Evolutionary conservation across 2,329 filamentous ascomycete genomes (phyloP), one percentile per base, ranked within the genome.

Genomic region (Dothidotthia symphoricarpi): DNA sequence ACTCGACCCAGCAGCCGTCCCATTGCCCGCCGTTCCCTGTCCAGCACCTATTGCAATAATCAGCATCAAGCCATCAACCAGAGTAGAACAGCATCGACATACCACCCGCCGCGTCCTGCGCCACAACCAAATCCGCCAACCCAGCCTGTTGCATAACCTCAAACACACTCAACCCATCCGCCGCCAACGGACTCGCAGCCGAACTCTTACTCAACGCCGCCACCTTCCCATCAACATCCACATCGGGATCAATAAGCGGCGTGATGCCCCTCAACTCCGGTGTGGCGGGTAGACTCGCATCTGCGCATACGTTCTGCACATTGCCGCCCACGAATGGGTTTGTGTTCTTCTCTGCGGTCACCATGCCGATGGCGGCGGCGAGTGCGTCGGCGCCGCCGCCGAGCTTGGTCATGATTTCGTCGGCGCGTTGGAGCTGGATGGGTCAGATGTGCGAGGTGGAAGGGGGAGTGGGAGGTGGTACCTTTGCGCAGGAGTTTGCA

Each of bases 261-360:
- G 84, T 72, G 39, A 87, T 81, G 45, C 83, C 83, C 28, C 83
- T 74, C 22, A 86, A 77, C 38, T 73, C 73, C 16, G 67, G 65
- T 6, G 78, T 84, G 22, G 71, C 75, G 9, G 83, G 83, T 2
- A 87, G 76, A 16, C 72, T 69, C 2, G 81, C 68, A 47, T 86
- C 80, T 25, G 71, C 75, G 66, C 83, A 86, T 59, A 87, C 76
- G 45, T 74, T 78, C 54, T 66, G 63, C 13, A 79, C 81, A 24
- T 80, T 72, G 54, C 69, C 69, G 45, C 77, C 75, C 39, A 67
- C 76, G 49, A 81, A 85, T 34, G 80, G 81, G 70, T 86, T 86
- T 71, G 84, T 84, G 75, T 86, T 86, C 67, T 84, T 81, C 72
- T 85, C 82, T 3, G 82, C 82, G 16, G 77, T 75, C 11, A 85